Percentiles rank a stretch among this genome's conserved stretches.
Conservation (phyloP, 352 stramenopile genomes). For the Phytopythium aichiense region DNA sequence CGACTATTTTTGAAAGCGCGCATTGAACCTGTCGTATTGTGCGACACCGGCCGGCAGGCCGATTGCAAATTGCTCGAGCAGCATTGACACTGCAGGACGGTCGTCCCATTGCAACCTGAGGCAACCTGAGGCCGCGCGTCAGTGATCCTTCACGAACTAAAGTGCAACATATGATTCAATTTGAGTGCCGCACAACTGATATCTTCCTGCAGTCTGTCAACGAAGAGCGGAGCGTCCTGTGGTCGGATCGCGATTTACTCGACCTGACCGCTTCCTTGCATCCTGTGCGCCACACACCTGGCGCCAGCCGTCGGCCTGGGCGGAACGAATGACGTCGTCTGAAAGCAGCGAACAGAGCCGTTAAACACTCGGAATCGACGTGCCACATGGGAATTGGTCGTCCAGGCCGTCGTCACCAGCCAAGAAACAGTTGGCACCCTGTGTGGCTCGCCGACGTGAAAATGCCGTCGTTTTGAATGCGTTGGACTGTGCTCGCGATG, state of each 20-base stretch:
- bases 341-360: not conserved
- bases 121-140: not conserved
- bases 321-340: not conserved
- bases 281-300: not conserved
- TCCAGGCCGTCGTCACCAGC: not conserved
- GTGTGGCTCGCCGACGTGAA: not conserved
- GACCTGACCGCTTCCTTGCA: not conserved
- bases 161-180: not conserved
- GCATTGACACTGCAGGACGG: no score
- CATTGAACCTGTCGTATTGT: not conserved
- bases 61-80: not conserved
- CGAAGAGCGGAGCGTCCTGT: not conserved
- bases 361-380: not conserved
- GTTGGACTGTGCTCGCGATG: not conserved
- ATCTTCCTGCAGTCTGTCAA: not conserved
- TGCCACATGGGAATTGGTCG: not conserved
- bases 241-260: not conserved
- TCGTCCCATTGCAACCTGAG: not conserved
- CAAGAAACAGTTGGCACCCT: not conserved
- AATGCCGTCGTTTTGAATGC: not conserved
- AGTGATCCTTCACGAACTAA: not conserved
- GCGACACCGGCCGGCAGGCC: not conserved
- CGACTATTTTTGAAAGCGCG: not conserved
- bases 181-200: not conserved
- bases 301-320: not conserved